These are phyloP conservation scores for Lachnellula arida DNA, from an alignment of 2,329 filamentous ascomycete genomes.

Conservation along the genomic window DNA sequence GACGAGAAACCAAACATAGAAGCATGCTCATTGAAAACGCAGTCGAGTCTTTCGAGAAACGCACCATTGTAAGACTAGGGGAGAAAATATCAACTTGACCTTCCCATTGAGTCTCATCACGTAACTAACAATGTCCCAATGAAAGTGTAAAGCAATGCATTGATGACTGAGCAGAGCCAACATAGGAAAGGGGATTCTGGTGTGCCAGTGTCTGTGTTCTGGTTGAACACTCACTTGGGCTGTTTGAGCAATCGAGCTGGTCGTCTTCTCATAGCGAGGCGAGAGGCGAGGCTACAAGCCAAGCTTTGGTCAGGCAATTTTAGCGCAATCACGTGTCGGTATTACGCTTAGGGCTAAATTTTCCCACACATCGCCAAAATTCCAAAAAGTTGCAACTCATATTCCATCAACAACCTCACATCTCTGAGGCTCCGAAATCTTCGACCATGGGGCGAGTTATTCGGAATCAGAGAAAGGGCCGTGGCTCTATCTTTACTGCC, in stretches of 20 bases:
- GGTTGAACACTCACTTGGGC: background rate
- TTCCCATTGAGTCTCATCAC: background rate
- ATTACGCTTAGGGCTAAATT: too few relatives aligned
- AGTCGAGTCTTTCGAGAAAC: background rate
- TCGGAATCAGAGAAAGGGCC: slow-evolving; percentile 73
- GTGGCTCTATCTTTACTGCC: slow-evolving; percentile 73
- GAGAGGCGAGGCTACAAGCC: slow-evolving; percentile 1
- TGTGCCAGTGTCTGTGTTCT: background rate
- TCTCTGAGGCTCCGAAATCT: background rate
- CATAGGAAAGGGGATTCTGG: background rate
- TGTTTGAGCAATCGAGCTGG: background rate
- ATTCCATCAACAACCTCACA: background rate
- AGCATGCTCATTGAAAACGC: background rate
- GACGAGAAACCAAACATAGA: background rate
- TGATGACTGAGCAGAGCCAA: background rate
- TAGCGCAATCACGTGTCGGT: background rate
- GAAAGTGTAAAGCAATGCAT: background rate
- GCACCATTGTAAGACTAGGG: background rate
- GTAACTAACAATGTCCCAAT: background rate
- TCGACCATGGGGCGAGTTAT: slow-evolving; percentile 50
- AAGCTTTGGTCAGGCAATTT: background rate
- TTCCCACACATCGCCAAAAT: background rate
- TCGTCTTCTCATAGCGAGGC: background rate
- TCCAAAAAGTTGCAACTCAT: background rate
- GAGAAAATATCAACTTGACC: background rate